A percentile compares a stretch with the other conserved stretches of the same genome.
These are phyloP conservation scores for Botrytis cinerea DNA, from an alignment of 2,329 filamentous ascomycete genomes.

Conservation along the genomic window DNA sequence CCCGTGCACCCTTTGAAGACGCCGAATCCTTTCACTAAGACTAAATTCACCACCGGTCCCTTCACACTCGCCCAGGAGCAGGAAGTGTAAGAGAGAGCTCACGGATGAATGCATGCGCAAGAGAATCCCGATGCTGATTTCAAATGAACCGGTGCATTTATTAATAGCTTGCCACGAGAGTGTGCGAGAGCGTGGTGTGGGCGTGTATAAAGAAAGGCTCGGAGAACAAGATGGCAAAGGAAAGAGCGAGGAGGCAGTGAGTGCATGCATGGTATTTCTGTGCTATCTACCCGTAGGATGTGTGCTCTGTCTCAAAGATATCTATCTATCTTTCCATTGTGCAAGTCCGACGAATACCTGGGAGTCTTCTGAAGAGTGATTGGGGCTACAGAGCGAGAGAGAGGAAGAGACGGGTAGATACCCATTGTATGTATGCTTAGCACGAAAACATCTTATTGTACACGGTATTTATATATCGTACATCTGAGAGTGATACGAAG, in stretches of 20 bases:
- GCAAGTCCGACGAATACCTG: not conserved
- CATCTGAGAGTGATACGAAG: not conserved
- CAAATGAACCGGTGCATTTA: not conserved
- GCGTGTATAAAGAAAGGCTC: not conserved
- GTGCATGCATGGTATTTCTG: not conserved
- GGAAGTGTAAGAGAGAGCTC: not conserved
- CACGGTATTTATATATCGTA: not conserved
- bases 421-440: not conserved
- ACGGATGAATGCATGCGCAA: not conserved
- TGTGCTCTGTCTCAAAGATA: not conserved
- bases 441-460: not conserved
- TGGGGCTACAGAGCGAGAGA: not conserved
- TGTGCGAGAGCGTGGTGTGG: too few relatives aligned
- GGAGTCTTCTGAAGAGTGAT: not conserved
- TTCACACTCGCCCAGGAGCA: not conserved
- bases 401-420: not conserved
- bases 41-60: slow-evolving; percentile 3
- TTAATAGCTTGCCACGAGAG: not conserved
- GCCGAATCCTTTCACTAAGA: slow-evolving; percentile 1
- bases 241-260: not conserved
- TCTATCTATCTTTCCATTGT: not conserved
- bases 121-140: not conserved
- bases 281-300: not conserved
- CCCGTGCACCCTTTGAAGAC: not conserved
- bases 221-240: too few relatives aligned